Conservation (phyloP, 2,329 filamentous ascomycete genomes). For the Sporothrix dimorphospora region DNA sequence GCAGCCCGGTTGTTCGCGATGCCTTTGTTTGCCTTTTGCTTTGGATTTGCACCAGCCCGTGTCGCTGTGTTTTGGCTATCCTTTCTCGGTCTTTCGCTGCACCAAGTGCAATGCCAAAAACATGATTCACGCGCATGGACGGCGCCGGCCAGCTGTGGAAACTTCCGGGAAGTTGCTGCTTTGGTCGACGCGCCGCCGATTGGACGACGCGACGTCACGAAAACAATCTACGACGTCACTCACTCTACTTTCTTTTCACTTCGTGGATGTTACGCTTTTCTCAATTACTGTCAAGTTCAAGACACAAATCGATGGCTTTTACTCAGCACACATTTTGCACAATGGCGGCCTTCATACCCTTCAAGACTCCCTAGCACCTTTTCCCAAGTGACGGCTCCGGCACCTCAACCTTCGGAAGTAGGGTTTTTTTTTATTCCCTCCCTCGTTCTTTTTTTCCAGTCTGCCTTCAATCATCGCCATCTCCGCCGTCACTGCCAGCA, state of each 20-base stretch:
- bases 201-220: neutral
- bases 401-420: no score
- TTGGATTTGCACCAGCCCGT: neutral
- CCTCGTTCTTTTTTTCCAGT: neutral
- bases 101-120: neutral
- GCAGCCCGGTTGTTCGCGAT: slow-evolving; percentile 12
- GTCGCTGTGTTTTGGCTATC: neutral
- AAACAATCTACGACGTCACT: neutral
- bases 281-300: neutral
- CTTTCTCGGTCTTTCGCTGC: neutral
- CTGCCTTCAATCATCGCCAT: neutral
- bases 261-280: neutral
- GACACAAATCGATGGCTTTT: no score
- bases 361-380: neutral
- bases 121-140: neutral
- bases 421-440: neutral
- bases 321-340: neutral
- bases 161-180: neutral
- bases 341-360: neutral
- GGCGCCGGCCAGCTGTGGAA: neutral
- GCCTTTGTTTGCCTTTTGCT: neutral
- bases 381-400: neutral
- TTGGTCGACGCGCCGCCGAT: neutral
- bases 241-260: neutral
- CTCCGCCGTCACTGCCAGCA: neutral